phyloP scores from a whole-genome alignment of 2,329 filamentous ascomycete species.

The Ophiocordyceps sinensis region DNA sequence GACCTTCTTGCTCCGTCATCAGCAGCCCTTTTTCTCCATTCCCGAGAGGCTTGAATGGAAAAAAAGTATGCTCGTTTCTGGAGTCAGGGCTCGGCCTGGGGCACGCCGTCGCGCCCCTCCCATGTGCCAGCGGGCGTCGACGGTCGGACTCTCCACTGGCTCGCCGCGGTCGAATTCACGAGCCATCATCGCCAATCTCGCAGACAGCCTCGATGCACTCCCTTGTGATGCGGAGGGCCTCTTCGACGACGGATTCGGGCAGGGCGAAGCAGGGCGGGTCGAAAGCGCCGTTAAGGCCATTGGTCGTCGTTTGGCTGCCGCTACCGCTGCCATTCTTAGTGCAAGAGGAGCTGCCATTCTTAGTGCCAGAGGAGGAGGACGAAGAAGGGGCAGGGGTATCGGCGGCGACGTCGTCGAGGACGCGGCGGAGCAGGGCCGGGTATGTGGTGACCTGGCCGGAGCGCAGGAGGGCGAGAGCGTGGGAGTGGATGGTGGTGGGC shows the following conservation, averaged over 20 bases:
- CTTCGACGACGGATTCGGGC: conserved; percentile 43
- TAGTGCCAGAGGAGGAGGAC: conserved; percentile 13
- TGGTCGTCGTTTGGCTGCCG: conserved; percentile 19
- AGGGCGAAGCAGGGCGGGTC: conserved; percentile 29
- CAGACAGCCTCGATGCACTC: conserved; percentile 41
- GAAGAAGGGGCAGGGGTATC: conserved; percentile 16
- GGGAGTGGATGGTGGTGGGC: conserved; percentile 44
- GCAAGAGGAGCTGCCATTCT: conserved; percentile 6
- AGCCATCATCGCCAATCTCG: conserved; percentile 20
- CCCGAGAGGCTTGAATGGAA: no score
- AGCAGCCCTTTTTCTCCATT: no score
- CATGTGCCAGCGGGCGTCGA: no score
- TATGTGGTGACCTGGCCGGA: conserved; percentile 45
- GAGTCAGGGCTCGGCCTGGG: no score
- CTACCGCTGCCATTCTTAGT: conserved; percentile 7
- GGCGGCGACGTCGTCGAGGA: conserved; percentile 46
- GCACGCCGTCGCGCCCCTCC: no score
- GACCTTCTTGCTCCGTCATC: no score
- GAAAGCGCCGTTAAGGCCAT: conserved; percentile 16
- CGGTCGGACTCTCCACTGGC: no score
- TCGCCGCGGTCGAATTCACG: no score
- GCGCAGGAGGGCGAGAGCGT: conserved; percentile 46
- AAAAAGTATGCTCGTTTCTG: no score
- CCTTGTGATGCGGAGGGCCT: conserved; percentile 44
- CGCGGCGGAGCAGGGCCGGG: conserved; percentile 43